Evolutionary conservation across 805 yeast species (phyloP), one percentile per base, ranked within the genome.

Genomic region (Metschnikowia noctiluminum): DNA sequence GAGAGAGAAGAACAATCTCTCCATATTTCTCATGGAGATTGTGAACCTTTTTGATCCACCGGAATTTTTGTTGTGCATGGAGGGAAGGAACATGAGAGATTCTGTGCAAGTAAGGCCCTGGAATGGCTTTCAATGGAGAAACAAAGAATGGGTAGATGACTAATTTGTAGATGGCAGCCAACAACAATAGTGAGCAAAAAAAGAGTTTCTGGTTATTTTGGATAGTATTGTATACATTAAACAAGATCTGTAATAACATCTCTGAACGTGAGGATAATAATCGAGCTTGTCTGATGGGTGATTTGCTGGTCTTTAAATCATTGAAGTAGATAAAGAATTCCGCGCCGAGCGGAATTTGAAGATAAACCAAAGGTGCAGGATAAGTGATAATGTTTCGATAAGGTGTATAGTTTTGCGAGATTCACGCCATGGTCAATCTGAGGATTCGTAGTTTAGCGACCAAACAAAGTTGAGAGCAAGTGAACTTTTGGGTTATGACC

Each of bases 1-100:
- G 89, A 1, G 81, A 74, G 12, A 85, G 63, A 21, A 85, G 68
- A 6, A 85, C 81, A 3, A 84, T 78, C 7, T 84, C 76, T 1
- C 90, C 91, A 56, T 82, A 82, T 49, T 66, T 61, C 40, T 60
- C 41, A 57, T 85, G 91, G 49, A 84, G 64, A 3, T 59, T 36
- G 48, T 81, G 77, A 2, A 84, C 77, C 7, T 49, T 53, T 15
- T 52, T 37, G 14, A 69, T 61, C 75, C 76, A 71, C 35, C 65
- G 69, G 31, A 68, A 65, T 51, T 74, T 80, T 47, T 87, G 70
- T 50, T 77, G 73, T 30, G 70, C 65, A 38, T 67, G 57, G 35
- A 70, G 62, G 3, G 67, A 58, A 14, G 66, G 67, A 12, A 66
- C 46, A 21, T 61, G 60, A 1, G 83, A 63, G 13, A 81, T 52